Conservation (phyloP, 1,284 basidiomycete species). For the Tranzscheliella williamsii region DNA sequence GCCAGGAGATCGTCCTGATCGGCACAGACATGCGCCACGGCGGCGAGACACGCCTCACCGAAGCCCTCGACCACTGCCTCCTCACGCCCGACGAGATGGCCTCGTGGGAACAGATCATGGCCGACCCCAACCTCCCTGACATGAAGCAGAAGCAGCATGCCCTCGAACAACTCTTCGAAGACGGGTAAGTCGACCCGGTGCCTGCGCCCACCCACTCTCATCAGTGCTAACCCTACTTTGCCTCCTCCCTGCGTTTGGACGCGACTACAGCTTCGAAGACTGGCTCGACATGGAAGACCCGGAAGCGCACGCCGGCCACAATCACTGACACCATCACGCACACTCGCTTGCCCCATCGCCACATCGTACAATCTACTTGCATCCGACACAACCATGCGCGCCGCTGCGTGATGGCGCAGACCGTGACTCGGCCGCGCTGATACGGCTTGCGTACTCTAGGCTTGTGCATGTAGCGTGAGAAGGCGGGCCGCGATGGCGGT, state of each 20-base stretch:
- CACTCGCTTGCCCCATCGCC: too few species aligned
- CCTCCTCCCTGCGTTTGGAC: conserved; percentile 14
- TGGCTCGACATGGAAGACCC: conserved; percentile 58
- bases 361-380: too few species aligned
- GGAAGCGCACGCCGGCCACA: conserved; percentile 44
- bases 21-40: conserved; percentile 58
- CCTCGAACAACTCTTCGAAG: conserved; percentile 61
- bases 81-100: conserved; percentile 63
- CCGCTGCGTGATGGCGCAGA: too few species aligned
- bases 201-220: neutral
- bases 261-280: conserved; percentile 62
- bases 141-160: conserved; percentile 44
- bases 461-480: too few species aligned
- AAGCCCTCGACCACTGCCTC: conserved; percentile 61
- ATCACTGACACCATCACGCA: too few species aligned
- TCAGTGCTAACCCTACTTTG: neutral
- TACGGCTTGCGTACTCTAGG: too few species aligned
- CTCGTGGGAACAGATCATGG: conserved; percentile 62
- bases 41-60: conserved; percentile 56
- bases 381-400: too few species aligned
- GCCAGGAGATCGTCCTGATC: conserved; percentile 63
- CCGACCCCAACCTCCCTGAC: conserved; percentile 9
- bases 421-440: too few species aligned
- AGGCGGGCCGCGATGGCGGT: too few species aligned
- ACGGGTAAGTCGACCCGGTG: too few species aligned